These are phyloP conservation scores for Boletus sp. DNA, from an alignment of 1,284 basidiomycete genomes.

Conservation along the genomic window DNA sequence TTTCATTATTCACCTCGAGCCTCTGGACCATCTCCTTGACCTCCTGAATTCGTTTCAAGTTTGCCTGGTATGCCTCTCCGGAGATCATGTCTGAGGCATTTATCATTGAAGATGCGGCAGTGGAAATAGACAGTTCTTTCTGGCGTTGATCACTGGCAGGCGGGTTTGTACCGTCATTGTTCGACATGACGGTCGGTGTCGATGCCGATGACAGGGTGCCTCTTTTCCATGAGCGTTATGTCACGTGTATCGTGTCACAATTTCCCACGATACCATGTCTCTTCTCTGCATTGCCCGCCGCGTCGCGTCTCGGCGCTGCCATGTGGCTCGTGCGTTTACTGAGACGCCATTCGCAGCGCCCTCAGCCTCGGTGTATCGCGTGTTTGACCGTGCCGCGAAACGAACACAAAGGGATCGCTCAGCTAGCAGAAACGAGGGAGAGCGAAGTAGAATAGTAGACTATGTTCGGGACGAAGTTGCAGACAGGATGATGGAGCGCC, in stretches of 20 bases:
- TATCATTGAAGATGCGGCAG: conserved; percentile 28
- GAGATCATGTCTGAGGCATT: conserved; percentile 21
- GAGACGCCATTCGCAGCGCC: conserved; percentile 35
- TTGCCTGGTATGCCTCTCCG: conserved; percentile 25
- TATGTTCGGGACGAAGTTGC: conserved; percentile 91
- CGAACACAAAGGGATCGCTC: conserved; percentile 77
- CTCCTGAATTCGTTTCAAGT: conserved; percentile 27
- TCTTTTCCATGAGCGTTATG: conserved; percentile 9
- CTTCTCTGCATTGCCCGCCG: conserved; percentile 5
- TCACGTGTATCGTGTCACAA: conserved; percentile 19
- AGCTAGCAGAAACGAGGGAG: conserved; percentile 52
- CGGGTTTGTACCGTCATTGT: conserved; percentile 8
- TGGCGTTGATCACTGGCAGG: conserved; percentile 7
- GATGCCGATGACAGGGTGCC: not conserved
- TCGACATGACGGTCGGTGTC: conserved; percentile 16
- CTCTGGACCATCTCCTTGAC: conserved; percentile 25
- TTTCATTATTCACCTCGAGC: conserved; percentile 30
- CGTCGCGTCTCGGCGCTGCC: not conserved
- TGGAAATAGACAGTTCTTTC: conserved; percentile 16
- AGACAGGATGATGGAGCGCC: conserved; percentile 84
- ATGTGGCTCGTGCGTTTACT: conserved; percentile 35
- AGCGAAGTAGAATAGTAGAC: conserved; percentile 77
- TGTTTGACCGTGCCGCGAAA: conserved; percentile 91
- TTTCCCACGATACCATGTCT: conserved; percentile 25
- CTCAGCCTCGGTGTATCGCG: conserved; percentile 60